Base-by-base conservation (phyloP, 2,329 filamentous ascomycete genomes). In the Talaromyces amestolkiae region DNA sequence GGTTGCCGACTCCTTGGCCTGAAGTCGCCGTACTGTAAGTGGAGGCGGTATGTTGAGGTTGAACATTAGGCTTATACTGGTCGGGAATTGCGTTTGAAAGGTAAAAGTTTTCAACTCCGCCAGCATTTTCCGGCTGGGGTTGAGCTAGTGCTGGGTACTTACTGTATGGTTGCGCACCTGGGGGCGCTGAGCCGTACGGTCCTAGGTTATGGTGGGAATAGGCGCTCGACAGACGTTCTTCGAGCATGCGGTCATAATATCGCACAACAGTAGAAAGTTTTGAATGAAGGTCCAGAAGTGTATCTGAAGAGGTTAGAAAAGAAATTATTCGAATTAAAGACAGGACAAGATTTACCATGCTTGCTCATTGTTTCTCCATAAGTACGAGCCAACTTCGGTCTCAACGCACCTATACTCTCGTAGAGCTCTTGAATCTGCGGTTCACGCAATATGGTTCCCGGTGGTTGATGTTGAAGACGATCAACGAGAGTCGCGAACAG, bases 301-400 rank as follows among this genome's bases (percentile, higher is more conserved):
- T 95, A 76, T 99, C 93, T 59, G 27, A 59, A 33, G 15, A 33
- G 10, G 45, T 63, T 15, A 13, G 19, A 1, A 47, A 43, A 37
- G 1, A 24, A 17, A 43, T 39, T 63, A 37, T 2, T 43, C 41
- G 37, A 31, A 5, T 19, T 13, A 37, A 3, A n/a, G 3, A 43
- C 27, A 35, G 27, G 3, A 19, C 0, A 35, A 35, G 8, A 79
- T 87, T 75, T 81, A 92, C 92, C 93, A 77, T 98, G 95, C 79
- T 99, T 99, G 86, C 95, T 98, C 95, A 99, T 98, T 0, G 95
- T 97, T 81, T 99, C 95, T 64, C 95, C 95, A 75, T 98, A 97
- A 0, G 94, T 97, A 65, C 95, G 87, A 4, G 95, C 95, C 64
- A 99, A 83, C 77, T 99, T 99, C 1, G 95, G 95, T 59, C 95